Conservation (phyloP, 129 eudicot species). For the Heracleum sosnowskyi region DNA sequence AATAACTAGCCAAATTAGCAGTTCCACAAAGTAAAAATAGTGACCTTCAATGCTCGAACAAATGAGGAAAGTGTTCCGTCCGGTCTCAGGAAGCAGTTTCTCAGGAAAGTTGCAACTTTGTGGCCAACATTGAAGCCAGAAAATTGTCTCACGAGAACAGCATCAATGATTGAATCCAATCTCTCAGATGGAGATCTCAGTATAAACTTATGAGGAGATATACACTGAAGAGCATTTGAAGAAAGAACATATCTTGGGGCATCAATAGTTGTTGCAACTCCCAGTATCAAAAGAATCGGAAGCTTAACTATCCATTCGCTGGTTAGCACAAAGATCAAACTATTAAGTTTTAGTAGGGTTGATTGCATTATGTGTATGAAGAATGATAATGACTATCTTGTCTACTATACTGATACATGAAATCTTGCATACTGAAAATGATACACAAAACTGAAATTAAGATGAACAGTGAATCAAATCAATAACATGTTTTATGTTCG, state of each 20-base stretch:
- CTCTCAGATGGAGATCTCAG: slow-evolving; percentile 76
- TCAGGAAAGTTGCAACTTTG: slow-evolving; percentile 61
- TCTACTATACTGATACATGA: background rate
- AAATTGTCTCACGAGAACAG: slow-evolving; percentile 59
- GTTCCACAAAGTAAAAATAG: slow-evolving; percentile 9
- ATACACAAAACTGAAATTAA: background rate
- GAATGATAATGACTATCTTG: background rate
- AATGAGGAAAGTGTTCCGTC: slow-evolving; percentile 87
- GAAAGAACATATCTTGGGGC: slow-evolving; percentile 51
- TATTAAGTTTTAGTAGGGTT: slow-evolving; percentile 7
- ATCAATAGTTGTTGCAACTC: slow-evolving; percentile 74
- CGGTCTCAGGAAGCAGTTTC: slow-evolving; percentile 72
- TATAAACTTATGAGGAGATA: slow-evolving; percentile 46
- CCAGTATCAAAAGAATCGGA: slow-evolving; percentile 68
- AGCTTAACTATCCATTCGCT: slow-evolving; percentile 91
- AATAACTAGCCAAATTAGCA: slow-evolving; percentile 2
- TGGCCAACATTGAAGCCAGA: slow-evolving; percentile 63
- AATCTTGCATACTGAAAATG: slow-evolving; percentile 1
- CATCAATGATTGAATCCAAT: slow-evolving; percentile 66
- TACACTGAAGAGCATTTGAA: slow-evolving; percentile 44
- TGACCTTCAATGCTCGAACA: slow-evolving; percentile 73
- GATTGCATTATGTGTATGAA: slow-evolving; percentile 13
- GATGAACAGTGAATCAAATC: background rate
- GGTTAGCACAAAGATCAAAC: slow-evolving; percentile 19
- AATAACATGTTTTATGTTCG: background rate